Conservation (phyloP, 352 stramenopile genomes). For the Pythium phragmitis region DNA sequence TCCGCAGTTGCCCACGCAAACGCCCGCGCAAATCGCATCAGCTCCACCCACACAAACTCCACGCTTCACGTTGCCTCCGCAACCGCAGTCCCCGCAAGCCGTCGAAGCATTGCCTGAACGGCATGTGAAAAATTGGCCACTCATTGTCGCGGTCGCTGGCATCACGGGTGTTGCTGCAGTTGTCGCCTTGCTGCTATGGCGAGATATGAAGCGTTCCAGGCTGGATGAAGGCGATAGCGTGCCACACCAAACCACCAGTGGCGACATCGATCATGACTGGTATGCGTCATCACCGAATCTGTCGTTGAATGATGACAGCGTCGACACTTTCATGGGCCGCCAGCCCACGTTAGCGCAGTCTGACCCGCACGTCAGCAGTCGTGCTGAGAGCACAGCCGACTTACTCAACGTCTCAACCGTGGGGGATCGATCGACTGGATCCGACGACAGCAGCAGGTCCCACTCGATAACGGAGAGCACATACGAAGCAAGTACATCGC, state of each 20-base stretch:
- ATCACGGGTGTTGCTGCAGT: constrained; percentile 1
- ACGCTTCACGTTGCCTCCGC: background rate
- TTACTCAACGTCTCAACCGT: constrained; percentile 23
- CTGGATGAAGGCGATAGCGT: background rate
- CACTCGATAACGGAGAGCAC: constrained; percentile 3
- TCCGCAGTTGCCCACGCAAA: too few relatives aligned
- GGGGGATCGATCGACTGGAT: constrained; percentile 17
- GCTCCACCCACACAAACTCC: background rate
- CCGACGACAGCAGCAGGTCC: constrained; percentile 11
- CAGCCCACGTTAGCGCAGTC: constrained; percentile 6
- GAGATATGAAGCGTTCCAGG: constrained; percentile 8
- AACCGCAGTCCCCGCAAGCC: constrained; percentile 9
- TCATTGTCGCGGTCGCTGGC: constrained; percentile 8
- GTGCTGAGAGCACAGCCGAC: constrained; percentile 17
- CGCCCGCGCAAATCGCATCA: background rate
- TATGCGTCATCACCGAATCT: constrained; percentile 15
- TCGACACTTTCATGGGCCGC: constrained; percentile 29
- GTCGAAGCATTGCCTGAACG: background rate
- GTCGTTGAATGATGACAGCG: constrained; percentile 4
- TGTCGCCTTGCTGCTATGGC: constrained; percentile 13
- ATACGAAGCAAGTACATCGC: background rate
- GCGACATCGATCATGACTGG: constrained; percentile 23
- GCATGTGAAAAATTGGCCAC: constrained; percentile 9
- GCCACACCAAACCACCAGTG: constrained; percentile 15
- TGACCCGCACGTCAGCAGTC: constrained; percentile 20